Conservation (phyloP, 2,329 filamentous ascomycete species). For the Colletotrichum lindemuthianum region DNA sequence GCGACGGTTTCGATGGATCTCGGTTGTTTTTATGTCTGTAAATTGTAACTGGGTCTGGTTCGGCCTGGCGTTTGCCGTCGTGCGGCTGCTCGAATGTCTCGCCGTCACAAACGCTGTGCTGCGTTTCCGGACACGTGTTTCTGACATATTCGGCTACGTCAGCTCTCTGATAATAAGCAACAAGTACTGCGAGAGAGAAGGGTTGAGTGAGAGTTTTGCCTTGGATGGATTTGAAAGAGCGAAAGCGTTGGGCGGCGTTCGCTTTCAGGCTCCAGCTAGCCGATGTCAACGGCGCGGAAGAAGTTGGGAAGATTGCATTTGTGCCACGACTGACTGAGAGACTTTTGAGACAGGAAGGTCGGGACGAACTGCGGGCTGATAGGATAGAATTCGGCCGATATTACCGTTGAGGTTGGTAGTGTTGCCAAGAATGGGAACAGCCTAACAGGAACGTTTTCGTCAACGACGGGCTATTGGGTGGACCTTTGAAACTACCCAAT, state of each 20-base stretch:
- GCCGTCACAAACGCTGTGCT: not conserved
- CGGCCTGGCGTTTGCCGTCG: not conserved
- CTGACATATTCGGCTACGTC: constrained; percentile 7
- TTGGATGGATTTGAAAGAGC: not conserved
- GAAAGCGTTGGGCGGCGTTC: not conserved
- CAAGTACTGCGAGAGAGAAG: not conserved
- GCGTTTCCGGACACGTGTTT: not conserved
- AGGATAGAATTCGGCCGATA: too few species aligned
- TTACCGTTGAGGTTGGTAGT: too few species aligned
- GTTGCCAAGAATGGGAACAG: too few species aligned
- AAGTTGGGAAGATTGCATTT: not conserved
- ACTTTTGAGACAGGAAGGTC: too few species aligned
- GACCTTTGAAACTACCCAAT: too few species aligned
- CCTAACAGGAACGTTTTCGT: too few species aligned
- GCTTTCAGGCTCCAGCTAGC: constrained; percentile 1
- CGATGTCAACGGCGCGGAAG: constrained; percentile 1
- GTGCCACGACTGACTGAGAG: not conserved
- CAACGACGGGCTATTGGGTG: too few species aligned
- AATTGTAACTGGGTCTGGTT: constrained; percentile 4
- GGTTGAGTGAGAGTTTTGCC: not conserved
- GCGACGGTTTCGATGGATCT: not conserved
- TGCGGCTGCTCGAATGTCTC: not conserved
- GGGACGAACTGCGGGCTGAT: too few species aligned
- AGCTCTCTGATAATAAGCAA: not conserved
- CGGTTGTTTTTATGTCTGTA: not conserved